phyloP scores from a whole-genome alignment of 352 stramenopile genomes.

The Pythium aristosporum region DNA sequence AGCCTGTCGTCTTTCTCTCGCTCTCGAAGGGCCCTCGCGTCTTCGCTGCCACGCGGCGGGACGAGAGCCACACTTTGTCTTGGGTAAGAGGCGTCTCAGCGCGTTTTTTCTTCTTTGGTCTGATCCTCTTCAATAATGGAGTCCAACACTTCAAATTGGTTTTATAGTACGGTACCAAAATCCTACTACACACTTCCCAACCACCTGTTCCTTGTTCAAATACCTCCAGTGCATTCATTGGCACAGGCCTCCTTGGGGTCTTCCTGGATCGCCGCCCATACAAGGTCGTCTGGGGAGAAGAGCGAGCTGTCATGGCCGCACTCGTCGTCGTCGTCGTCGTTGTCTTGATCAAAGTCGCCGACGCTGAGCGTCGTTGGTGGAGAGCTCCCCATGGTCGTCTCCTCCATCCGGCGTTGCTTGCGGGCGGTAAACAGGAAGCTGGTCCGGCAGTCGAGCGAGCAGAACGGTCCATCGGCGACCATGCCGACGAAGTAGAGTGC shows the following conservation, averaged over 20 bases:
- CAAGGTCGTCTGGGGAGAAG: not conserved
- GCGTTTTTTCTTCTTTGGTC: no score
- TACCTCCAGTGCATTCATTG: no score
- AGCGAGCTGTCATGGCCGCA: not conserved
- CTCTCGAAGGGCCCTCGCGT: no score
- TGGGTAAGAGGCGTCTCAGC: no score
- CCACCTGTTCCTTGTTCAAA: no score
- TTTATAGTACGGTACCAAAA: no score
- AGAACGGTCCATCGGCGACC: not conserved
- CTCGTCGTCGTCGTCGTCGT: not conserved
- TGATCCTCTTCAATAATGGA: no score
- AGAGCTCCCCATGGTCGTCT: not conserved
- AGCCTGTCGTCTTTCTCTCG: no score
- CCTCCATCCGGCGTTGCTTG: slow-evolving; percentile 2
- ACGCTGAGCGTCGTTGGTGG: not conserved
- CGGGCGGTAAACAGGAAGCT: not conserved
- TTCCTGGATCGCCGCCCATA: not conserved
- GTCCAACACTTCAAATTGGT: no score
- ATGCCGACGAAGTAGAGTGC: slow-evolving; percentile 13
- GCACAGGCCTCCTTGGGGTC: not conserved
- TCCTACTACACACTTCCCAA: no score
- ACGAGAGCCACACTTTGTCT: no score
- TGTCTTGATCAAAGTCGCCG: not conserved
- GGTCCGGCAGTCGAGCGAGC: slow-evolving; percentile 19
- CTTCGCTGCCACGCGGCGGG: no score